Conservation (phyloP, 768 basidiomycete species). For the Phylloporus rhodoxanthus region DNA sequence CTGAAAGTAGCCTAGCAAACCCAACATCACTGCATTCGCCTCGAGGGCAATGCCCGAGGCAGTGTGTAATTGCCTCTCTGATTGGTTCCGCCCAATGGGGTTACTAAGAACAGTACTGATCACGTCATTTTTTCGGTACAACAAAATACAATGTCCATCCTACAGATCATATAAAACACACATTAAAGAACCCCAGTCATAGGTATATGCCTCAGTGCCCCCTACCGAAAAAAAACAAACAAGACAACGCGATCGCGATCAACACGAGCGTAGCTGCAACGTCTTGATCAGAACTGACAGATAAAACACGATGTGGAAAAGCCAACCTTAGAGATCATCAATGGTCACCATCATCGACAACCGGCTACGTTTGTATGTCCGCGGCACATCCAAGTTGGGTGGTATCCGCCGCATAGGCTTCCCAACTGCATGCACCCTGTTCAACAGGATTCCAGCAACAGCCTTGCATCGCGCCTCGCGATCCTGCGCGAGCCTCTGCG, state of each 20-base stretch:
- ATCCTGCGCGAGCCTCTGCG: constrained; percentile 31
- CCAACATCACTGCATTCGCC: constrained; percentile 14
- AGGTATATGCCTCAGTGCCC: background rate
- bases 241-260: constrained; percentile 6
- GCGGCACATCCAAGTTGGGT: constrained; percentile 25
- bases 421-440: constrained; percentile 47
- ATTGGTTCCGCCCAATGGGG: constrained; percentile 18
- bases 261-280: constrained; percentile 11
- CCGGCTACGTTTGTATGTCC: constrained; percentile 47
- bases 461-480: constrained; percentile 42
- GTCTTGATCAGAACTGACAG: background rate
- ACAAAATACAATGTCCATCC: background rate
- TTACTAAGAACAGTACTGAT: background rate
- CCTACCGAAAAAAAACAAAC: background rate
- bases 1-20: background rate
- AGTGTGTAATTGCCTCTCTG: constrained; percentile 22
- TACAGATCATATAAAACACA: background rate
- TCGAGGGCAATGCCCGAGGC: constrained; percentile 20
- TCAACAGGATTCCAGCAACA: constrained; percentile 54
- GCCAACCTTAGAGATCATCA: constrained; percentile 32
- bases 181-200: background rate
- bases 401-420: constrained; percentile 45
- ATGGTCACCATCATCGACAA: constrained; percentile 47
- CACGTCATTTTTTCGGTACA: background rate
- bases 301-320: background rate